Evolutionary conservation across 345 rosid genomes (phyloP).

Genomic region (Eucalyptus brandiana): DNA sequence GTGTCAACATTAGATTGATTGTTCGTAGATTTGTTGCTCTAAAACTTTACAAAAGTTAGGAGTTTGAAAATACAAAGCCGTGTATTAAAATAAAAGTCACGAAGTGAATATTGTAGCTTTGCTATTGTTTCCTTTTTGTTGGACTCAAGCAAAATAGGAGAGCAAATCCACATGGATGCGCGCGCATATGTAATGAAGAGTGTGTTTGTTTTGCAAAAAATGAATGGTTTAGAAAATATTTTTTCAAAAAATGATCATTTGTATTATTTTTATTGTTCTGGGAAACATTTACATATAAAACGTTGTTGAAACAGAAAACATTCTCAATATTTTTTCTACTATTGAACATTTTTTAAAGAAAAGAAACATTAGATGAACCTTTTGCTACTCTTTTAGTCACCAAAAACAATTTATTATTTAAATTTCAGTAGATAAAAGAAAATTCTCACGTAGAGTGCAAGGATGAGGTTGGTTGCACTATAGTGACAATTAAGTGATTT

Average conservation of each 20-base stretch:
- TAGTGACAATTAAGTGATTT: not conserved
- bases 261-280: not conserved
- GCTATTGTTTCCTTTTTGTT: not conserved
- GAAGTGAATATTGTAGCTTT: accelerated
- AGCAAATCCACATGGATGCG: not conserved
- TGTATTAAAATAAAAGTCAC: not conserved
- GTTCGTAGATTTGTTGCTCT: no score
- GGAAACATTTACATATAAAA: not conserved
- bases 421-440: not conserved
- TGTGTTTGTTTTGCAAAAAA: accelerated
- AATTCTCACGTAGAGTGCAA: not conserved
- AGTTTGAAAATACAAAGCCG: not conserved
- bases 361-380: not conserved
- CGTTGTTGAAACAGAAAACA: accelerated
- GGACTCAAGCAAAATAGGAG: not conserved
- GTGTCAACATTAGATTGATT: no score
- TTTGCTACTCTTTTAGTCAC: not conserved
- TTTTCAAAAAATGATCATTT: not conserved
- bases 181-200: accelerated
- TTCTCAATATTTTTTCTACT: no score
- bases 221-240: accelerated
- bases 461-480: not conserved
- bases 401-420: not conserved
- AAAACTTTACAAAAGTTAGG: no score
- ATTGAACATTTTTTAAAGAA: not conserved